These are phyloP conservation scores for Triglochin maritima DNA, from an alignment of 106 monocot genomes.

Conservation along the genomic window DNA sequence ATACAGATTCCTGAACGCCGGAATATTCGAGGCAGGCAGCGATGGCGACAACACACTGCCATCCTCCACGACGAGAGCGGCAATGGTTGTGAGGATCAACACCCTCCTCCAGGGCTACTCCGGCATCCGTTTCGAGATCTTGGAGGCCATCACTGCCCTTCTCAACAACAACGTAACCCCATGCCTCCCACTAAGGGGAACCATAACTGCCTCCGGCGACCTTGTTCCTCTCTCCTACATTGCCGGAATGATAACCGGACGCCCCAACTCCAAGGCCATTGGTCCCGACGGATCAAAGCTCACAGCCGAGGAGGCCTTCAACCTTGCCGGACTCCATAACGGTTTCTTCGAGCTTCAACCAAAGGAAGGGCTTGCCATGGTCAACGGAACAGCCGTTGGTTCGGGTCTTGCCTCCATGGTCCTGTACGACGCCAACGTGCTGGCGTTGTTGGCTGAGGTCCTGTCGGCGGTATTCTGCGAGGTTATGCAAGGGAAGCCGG, in stretches of 20 bases:
- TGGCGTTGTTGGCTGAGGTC: slow-evolving; percentile 55
- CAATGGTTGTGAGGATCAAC: slow-evolving; percentile 82
- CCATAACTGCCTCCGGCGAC: slow-evolving; percentile 91
- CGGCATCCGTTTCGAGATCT: slow-evolving; percentile 92
- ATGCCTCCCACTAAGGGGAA: slow-evolving; percentile 78
- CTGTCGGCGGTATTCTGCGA: slow-evolving; percentile 81
- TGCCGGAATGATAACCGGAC: slow-evolving; percentile 70
- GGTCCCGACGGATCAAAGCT: slow-evolving; percentile 30
- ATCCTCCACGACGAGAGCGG: slow-evolving; percentile 10
- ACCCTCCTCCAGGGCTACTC: slow-evolving; percentile 97
- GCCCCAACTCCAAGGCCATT: slow-evolving; percentile 49
- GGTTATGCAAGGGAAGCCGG: slow-evolving; percentile 88
- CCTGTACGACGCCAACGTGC: slow-evolving; percentile 69
- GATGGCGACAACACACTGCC: slow-evolving; percentile 10
- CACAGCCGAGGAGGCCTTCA: slow-evolving; percentile 55
- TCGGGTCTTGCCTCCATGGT: slow-evolving; percentile 84
- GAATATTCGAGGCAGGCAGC: slow-evolving; percentile 15
- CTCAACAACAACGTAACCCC: slow-evolving; percentile 67
- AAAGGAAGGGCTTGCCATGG: slow-evolving; percentile 87
- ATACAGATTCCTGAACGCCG: slow-evolving; percentile 58
- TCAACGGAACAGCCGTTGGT: slow-evolving; percentile 95
- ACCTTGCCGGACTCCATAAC: slow-evolving; percentile 36
- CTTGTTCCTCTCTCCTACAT: slow-evolving; percentile 96
- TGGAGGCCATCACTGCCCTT: slow-evolving; percentile 59
- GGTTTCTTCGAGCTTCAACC: slow-evolving; percentile 90